Evolutionary conservation across 2,329 filamentous ascomycete genomes (phyloP).

Genomic region (Eurotiales sp.): DNA sequence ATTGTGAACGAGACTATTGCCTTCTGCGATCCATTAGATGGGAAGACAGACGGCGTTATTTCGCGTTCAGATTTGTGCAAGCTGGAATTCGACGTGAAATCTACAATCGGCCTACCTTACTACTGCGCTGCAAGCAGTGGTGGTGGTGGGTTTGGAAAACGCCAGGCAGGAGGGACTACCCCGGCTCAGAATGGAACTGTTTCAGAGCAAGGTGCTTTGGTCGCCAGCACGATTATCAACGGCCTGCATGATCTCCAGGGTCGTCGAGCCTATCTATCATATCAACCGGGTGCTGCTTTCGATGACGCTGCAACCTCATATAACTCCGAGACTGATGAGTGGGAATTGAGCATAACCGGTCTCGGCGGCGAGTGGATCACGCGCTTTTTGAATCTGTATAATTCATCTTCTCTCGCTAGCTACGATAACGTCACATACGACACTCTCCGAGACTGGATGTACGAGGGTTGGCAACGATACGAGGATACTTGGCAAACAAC

Average conservation of each 20-base stretch:
- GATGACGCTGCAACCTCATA: slow-evolving; percentile 34
- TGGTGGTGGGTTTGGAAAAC: too few relatives aligned
- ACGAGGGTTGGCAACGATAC: slow-evolving; percentile 47
- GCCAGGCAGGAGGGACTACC: too few relatives aligned
- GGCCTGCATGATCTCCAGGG: slow-evolving; percentile 35
- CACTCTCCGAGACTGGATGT: slow-evolving; percentile 54
- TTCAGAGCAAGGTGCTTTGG: slow-evolving; percentile 17
- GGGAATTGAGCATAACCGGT: slow-evolving; percentile 29
- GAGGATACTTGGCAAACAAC: slow-evolving; percentile 53
- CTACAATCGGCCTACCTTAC: slow-evolving; percentile 47
- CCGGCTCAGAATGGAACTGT: slow-evolving; percentile 22
- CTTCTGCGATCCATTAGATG: slow-evolving; percentile 55
- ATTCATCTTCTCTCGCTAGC: slow-evolving; percentile 40
- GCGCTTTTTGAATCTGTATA: slow-evolving; percentile 20
- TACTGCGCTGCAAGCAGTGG: slow-evolving; percentile 35
- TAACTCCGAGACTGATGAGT: slow-evolving; percentile 29
- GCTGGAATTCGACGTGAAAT: slow-evolving; percentile 44
- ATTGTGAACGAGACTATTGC: slow-evolving; percentile 54
- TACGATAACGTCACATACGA: slow-evolving; percentile 54
- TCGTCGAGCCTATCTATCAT: slow-evolving; percentile 37
- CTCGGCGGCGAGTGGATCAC: slow-evolving; percentile 28
- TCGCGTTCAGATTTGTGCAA: slow-evolving; percentile 48
- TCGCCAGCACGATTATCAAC: slow-evolving; percentile 26
- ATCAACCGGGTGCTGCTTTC: slow-evolving; percentile 29
- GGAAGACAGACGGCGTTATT: slow-evolving; percentile 53